phyloP scores from a whole-genome alignment of 1,139 yeast species.

The Barnettozyma hawaiiensis region DNA sequence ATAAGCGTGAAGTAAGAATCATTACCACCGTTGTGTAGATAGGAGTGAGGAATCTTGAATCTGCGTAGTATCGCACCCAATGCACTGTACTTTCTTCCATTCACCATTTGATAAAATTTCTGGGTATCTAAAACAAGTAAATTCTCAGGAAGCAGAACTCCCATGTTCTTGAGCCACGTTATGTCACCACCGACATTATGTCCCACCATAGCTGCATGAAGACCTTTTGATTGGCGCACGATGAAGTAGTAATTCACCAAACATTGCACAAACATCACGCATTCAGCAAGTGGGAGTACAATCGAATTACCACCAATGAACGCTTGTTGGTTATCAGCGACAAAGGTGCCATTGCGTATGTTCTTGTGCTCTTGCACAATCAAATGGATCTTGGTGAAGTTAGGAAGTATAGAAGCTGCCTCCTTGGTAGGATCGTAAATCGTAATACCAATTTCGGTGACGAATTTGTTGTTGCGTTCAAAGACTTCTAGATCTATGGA shows the following conservation, averaged over 20 bases:
- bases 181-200: slow-evolving; percentile 63
- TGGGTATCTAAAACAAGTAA: slow-evolving; percentile 44
- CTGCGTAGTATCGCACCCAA: slow-evolving; percentile 44
- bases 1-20: slow-evolving; percentile 59
- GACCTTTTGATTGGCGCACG: slow-evolving; percentile 3
- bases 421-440: slow-evolving; percentile 48
- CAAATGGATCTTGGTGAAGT: slow-evolving; percentile 45
- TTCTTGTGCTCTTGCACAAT: slow-evolving; percentile 44
- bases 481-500: slow-evolving; percentile 54
- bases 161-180: slow-evolving; percentile 41
- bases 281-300: slow-evolving; percentile 34
- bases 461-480: slow-evolving; percentile 38
- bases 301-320: slow-evolving; percentile 50
- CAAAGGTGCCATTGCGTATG: slow-evolving; percentile 46
- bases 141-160: slow-evolving; percentile 40
- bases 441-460: slow-evolving; percentile 63
- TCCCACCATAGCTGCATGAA: slow-evolving; percentile 46
- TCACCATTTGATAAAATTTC: slow-evolving; percentile 40
- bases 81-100: slow-evolving; percentile 37
- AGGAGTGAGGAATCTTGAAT: slow-evolving; percentile 52
- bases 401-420: slow-evolving; percentile 34
- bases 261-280: slow-evolving; percentile 35
- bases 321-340: slow-evolving; percentile 51
- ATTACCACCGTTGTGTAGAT: slow-evolving; percentile 72
- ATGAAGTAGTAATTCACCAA: slow-evolving; percentile 38